These are phyloP conservation scores for Vanderwaltozyma verrucispora DNA, from an alignment of 805 yeast species.

Conservation along the genomic window DNA sequence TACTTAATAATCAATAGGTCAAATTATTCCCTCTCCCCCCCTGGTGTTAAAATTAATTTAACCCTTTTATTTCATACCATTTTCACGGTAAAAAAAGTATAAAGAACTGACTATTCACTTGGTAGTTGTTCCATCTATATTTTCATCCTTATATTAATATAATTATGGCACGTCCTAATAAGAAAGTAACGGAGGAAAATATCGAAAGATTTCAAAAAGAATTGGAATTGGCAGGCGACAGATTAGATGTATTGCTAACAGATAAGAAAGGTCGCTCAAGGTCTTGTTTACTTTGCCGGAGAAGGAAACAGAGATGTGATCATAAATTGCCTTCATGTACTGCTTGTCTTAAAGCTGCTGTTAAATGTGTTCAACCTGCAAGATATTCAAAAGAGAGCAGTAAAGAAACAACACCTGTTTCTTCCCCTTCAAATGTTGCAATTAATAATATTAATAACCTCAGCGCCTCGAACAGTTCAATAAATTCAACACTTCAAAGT, in stretches of 20 bases:
- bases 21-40: too few relatives aligned
- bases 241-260: constrained; percentile 18
- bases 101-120: too few relatives aligned
- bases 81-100: too few relatives aligned
- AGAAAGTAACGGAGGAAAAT: constrained; percentile 26
- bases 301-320: constrained; percentile 55
- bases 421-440: background rate
- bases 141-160: too few relatives aligned
- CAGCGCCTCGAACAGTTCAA: too few relatives aligned
- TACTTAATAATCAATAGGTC: too few relatives aligned
- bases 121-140: too few relatives aligned
- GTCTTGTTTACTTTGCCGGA: constrained; percentile 46
- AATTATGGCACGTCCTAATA: constrained; percentile 29
- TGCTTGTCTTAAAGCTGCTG: constrained; percentile 54
- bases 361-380: constrained; percentile 53
- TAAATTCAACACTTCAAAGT: too few relatives aligned
- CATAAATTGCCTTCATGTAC: constrained; percentile 56
- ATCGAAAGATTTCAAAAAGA: constrained; percentile 27
- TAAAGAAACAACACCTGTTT: background rate
- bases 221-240: constrained; percentile 26
- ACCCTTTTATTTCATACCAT: too few relatives aligned
- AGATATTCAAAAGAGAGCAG: constrained; percentile 28
- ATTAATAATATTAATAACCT: background rate
- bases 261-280: constrained; percentile 49
- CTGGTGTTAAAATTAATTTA: too few relatives aligned